phyloP scores from a whole-genome alignment of 345 rosid species.

The Arabidopsis thaliana region TAIR10.1 NC_003070.9:1890501-1891000 shows the following conservation, averaged over 20 bases:
- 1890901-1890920: conserved; percentile 42
- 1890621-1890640: conserved; percentile 58
- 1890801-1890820: conserved; percentile 38
- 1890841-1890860: conserved; percentile 40
- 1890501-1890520: conserved; percentile 9
- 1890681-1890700: conserved; percentile 47
- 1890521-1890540: conserved; percentile 29
- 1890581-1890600: conserved; percentile 3
- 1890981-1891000: conserved; percentile 20
- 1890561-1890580: background rate
- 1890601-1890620: conserved; percentile 53
- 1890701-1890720: conserved; percentile 26
- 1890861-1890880: conserved; percentile 32
- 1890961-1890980: conserved; percentile 30
- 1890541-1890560: conserved; percentile 5
- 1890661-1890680: conserved; percentile 58
- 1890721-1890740: background rate
- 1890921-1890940: conserved; percentile 28
- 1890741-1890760: conserved; percentile 8
- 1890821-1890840: conserved; percentile 31
- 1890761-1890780: conserved; percentile 40
- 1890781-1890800: conserved; percentile 32
- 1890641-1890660: conserved; percentile 63
- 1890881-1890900: conserved; percentile 44
- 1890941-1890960: conserved; percentile 22